These are phyloP conservation scores for Penicillium fuscoglaucum DNA, from an alignment of 2,329 filamentous ascomycete species.

Conservation along the genomic window DNA sequence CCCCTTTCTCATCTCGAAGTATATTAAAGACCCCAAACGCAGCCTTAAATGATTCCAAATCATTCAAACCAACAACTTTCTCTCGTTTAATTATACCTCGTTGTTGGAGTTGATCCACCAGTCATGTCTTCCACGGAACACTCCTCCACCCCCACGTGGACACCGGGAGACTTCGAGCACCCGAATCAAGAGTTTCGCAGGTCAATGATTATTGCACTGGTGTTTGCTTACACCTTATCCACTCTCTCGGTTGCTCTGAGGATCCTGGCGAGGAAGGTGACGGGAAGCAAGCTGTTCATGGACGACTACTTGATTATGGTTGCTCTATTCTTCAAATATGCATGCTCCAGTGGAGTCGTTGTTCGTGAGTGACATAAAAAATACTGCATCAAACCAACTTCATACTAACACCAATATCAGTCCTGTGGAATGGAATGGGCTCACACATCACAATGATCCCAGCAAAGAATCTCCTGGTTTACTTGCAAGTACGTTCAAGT, in stretches of 20 bases:
- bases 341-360: constrained; percentile 30
- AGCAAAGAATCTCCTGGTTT: constrained; percentile 23
- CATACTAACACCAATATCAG: constrained; percentile 13
- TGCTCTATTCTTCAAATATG: constrained; percentile 34
- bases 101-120: background rate
- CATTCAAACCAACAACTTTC: constrained; percentile 15
- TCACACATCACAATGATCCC: constrained; percentile 32
- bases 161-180: constrained; percentile 28
- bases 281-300: constrained; percentile 27
- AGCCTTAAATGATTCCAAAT: constrained; percentile 31
- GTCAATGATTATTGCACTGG: constrained; percentile 26
- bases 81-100: constrained; percentile 10
- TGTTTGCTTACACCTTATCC: constrained; percentile 29
- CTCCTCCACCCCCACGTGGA: constrained; percentile 17
- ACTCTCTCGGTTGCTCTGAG: constrained; percentile 30
- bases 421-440: constrained; percentile 31
- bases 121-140: constrained; percentile 23
- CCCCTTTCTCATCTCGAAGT: background rate
- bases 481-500: constrained; percentile 24
- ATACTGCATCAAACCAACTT: background rate
- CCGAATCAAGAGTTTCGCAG: constrained; percentile 26
- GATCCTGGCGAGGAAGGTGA: constrained; percentile 28
- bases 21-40: constrained; percentile 5
- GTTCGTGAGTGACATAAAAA: constrained; percentile 21
- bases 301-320: constrained; percentile 35